Evolutionary conservation across 306 rosid species (phyloP).

Genomic region (Lathyrus aphaca): DNA sequence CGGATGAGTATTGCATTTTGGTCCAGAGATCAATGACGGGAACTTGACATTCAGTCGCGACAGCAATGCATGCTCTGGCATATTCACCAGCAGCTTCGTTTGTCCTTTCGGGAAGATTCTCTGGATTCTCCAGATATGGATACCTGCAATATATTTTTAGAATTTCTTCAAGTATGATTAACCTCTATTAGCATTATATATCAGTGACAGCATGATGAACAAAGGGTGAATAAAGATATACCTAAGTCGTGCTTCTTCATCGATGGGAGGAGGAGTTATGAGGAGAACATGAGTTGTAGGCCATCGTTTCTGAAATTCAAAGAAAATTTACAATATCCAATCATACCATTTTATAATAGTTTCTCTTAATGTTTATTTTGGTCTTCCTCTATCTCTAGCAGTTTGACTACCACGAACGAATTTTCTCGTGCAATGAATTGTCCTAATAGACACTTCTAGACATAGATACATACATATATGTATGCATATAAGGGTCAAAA

Average conservation of each 20-base stretch:
- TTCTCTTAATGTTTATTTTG: no score
- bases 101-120: constrained; percentile 81
- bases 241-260: constrained; percentile 76
- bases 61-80: constrained; percentile 66
- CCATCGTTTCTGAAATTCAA: constrained; percentile 69
- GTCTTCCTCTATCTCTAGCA: no score
- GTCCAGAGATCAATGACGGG: constrained; percentile 70
- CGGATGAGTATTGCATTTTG: constrained; percentile 71
- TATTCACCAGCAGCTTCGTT: constrained; percentile 80
- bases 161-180: neutral
- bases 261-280: constrained; percentile 88
- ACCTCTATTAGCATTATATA: neutral
- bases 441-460: neutral
- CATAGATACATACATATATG: neutral
- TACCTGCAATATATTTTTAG: constrained; percentile 41
- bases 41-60: constrained; percentile 61
- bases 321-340: constrained; percentile 5
- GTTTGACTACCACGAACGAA: no score
- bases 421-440: neutral
- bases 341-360: neutral
- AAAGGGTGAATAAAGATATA: constrained; percentile 39
- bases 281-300: constrained; percentile 63
- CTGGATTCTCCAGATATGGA: constrained; percentile 63
- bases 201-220: constrained; percentile 7
- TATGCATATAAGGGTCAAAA: neutral